phyloP scores from a whole-genome alignment of 352 stramenopile species.

The Stephanocyclus meneghinianus region DNA sequence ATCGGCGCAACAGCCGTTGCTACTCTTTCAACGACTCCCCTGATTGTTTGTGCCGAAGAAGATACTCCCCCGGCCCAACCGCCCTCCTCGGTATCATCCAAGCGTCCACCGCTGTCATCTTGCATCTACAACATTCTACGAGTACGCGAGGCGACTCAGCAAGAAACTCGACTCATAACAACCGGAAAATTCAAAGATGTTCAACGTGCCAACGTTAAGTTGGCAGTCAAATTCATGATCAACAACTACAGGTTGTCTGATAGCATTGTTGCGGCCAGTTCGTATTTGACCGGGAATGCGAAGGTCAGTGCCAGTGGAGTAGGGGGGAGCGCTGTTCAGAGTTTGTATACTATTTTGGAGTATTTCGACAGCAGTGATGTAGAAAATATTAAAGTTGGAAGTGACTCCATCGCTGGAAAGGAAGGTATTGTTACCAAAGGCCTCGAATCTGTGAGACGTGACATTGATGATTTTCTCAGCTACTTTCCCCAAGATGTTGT shows the following conservation, averaged over 20 bases:
- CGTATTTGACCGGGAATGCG: conserved; percentile 60
- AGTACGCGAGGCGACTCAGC: conserved; percentile 76
- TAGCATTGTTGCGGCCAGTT: conserved; percentile 67
- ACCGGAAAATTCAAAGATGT: conserved; percentile 84
- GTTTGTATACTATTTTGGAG: conserved; percentile 82
- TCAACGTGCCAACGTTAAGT: conserved; percentile 82
- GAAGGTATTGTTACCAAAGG: conserved; percentile 76
- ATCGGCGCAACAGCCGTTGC: conserved; percentile 6
- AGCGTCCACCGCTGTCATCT: conserved; percentile 38
- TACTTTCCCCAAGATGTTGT: conserved; percentile 71
- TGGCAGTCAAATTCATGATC: conserved; percentile 83
- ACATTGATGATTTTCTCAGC: conserved; percentile 76
- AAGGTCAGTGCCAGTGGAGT: conserved; percentile 62
- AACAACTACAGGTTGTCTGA: conserved; percentile 82
- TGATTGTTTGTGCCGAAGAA: conserved; percentile 23
- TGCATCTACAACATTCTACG: conserved; percentile 75
- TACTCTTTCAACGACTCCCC: conserved; percentile 13
- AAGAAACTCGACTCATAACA: conserved; percentile 80
- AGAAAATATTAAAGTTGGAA: conserved; percentile 78
- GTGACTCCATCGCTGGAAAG: conserved; percentile 63
- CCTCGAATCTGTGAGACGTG: conserved; percentile 57
- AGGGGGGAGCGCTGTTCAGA: conserved; percentile 72
- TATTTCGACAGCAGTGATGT: conserved; percentile 83
- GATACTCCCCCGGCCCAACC: conserved; percentile 13
- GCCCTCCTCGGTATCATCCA: conserved; percentile 6